Base-by-base conservation (phyloP, 352 stramenopile species). In the Globisporangium sylvaticum region DNA sequence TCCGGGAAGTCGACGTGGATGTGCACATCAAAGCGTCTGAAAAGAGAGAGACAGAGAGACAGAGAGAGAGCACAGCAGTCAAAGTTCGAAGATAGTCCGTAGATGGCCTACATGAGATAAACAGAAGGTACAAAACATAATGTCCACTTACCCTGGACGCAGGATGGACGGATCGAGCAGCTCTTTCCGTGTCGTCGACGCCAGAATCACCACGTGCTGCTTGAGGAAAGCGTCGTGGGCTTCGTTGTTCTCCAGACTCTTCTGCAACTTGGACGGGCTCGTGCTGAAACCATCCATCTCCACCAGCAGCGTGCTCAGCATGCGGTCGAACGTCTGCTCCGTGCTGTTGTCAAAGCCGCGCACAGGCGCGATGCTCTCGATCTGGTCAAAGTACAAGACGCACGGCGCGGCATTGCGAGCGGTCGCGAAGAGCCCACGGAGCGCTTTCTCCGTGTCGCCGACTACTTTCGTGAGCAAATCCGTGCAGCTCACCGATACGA, bases 391-490 rank as follows among this genome's bases (percentile, higher is more conserved):
- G 69, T 96, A 95, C 29, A 68, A 4, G 24, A 97, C 80, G 64
- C 92, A 98, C 7, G 92, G 92, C 3, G 92, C 84, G 5, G 90
- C 89, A 69, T 84, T 90, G 56, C 90, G 77, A 5, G 92, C 92
- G 3, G 87, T 95, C 6, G 80, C 75, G 57, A 98, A 98, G 2
- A 98, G 77, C 56, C 94, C 83, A n/a, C 80, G 79, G 25, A 98
- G 77, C 24, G 87, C 77, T 68, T 92, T 91, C 71, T 98, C 92
- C 7, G 90, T 97, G 54, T 96, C 87, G 2, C 92, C 92, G 7
- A 98, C 88, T 12, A 97, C 82, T 71, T 98, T 98, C 24, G 91
- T 95, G 25, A 95, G 62, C 34, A 98, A 69, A 57, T 98, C 92
- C 0, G 88, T 91, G 70, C 92, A 98, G 52, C 86, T 79, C 20